A percentile compares a stretch with the other conserved stretches of the same genome.
These are phyloP conservation scores for Eucalyptus dawsonii DNA, from an alignment of 345 rosid genomes.

Conservation along the genomic window DNA sequence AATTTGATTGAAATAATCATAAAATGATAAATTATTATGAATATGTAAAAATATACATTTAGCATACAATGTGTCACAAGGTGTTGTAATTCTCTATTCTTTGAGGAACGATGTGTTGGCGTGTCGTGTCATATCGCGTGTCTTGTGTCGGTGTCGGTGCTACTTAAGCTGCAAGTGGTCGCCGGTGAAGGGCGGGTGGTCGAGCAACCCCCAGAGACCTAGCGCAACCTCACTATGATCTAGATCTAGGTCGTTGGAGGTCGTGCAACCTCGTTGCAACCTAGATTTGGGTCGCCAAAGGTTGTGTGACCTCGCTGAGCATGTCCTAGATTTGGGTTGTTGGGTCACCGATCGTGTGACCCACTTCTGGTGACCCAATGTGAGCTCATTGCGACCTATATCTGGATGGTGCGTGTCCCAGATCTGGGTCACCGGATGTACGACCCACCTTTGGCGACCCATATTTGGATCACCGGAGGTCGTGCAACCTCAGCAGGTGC, in stretches of 20 bases:
- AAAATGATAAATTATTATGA: too few relatives aligned
- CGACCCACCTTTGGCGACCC: accelerated
- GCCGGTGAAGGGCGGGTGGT: accelerated
- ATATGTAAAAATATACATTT: too few relatives aligned
- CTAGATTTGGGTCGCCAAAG: accelerated
- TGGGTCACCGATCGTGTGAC: too few relatives aligned
- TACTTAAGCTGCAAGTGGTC: too few relatives aligned
- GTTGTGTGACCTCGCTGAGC: accelerated
- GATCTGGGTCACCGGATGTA: accelerated
- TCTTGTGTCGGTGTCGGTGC: accelerated
- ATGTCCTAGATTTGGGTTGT: too few relatives aligned
- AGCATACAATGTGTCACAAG: accelerated
- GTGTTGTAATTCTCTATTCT: accelerated
- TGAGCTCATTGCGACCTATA: too few relatives aligned
- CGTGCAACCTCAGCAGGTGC: accelerated
- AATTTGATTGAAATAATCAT: too few relatives aligned
- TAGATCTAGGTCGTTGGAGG: too few relatives aligned
- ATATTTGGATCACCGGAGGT: too few relatives aligned
- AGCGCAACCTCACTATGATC: accelerated
- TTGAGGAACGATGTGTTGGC: accelerated
- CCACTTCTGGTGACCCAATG: too few relatives aligned
- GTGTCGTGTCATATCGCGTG: accelerated
- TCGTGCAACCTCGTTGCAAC: too few relatives aligned
- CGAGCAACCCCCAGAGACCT: accelerated
- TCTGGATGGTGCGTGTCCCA: accelerated